These are phyloP conservation scores for Brasilioporus rufonigricans DNA, from an alignment of 768 basidiomycete genomes.

Conservation along the genomic window DNA sequence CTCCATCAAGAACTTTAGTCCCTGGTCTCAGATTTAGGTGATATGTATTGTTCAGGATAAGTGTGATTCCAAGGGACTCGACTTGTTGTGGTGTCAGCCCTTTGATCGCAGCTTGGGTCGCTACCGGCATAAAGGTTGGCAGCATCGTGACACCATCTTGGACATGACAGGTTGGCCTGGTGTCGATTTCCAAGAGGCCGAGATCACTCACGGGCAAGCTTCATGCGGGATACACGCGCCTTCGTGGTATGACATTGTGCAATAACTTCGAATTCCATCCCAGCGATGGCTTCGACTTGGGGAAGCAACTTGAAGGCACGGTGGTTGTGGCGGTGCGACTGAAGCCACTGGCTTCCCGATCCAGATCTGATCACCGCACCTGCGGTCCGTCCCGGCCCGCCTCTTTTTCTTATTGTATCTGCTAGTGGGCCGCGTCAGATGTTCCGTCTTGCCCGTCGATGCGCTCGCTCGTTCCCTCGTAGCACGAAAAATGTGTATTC, in stretches of 20 bases:
- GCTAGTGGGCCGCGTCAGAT: constrained; percentile 11
- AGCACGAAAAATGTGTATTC: background rate
- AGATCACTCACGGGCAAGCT: constrained; percentile 60
- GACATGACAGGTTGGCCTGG: constrained; percentile 1
- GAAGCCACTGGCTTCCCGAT: background rate
- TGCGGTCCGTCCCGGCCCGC: constrained; percentile 18
- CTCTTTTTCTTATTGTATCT: background rate
- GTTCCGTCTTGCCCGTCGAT: constrained; percentile 22
- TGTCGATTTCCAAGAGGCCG: constrained; percentile 1
- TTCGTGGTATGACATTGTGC: constrained; percentile 79
- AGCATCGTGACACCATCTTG: constrained; percentile 78
- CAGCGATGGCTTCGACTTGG: background rate
- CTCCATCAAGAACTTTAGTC: constrained; percentile 64
- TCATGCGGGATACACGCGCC: constrained; percentile 85
- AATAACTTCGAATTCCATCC: constrained; percentile 80
- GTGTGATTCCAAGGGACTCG: constrained; percentile 74
- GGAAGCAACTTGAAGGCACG: background rate
- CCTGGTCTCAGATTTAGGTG: constrained; percentile 88
- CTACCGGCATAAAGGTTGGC: constrained; percentile 93
- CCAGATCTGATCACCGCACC: background rate
- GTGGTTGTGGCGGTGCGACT: constrained; percentile 15
- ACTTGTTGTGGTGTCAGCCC: constrained; percentile 85
- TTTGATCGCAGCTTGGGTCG: constrained; percentile 90
- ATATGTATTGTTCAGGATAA: constrained; percentile 89
- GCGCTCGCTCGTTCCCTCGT: constrained; percentile 5